A percentile compares a stretch with the other conserved stretches of the same genome.
These are phyloP conservation scores for Colletotrichum melonis DNA, from an alignment of 2,329 filamentous ascomycete genomes.

Conservation along the genomic window DNA sequence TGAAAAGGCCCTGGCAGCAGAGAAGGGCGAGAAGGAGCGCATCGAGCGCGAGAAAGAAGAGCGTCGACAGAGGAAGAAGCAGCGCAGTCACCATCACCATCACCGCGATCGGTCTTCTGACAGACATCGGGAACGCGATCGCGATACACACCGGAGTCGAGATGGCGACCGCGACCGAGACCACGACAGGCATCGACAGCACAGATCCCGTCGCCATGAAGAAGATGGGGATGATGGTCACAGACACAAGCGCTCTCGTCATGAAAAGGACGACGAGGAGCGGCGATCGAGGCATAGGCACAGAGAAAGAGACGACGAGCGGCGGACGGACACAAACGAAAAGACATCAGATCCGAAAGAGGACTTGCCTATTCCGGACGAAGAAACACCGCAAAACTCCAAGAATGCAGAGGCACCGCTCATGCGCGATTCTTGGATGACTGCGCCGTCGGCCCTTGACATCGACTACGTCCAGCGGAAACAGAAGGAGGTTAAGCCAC, in stretches of 20 bases:
- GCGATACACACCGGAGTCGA: constrained; percentile 38
- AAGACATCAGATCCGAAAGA: constrained; percentile 61
- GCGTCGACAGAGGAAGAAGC: constrained; percentile 56
- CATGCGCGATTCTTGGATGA: constrained; percentile 92
- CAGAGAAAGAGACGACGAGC: constrained; percentile 37
- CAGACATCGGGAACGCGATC: constrained; percentile 39
- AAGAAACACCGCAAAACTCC: constrained; percentile 47
- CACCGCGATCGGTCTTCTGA: constrained; percentile 50
- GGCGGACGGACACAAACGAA: constrained; percentile 42
- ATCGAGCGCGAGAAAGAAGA: constrained; percentile 58
- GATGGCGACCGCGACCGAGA: constrained; percentile 44
- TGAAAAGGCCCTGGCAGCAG: constrained; percentile 78
- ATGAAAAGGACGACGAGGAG: constrained; percentile 62
- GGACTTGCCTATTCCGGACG: constrained; percentile 63
- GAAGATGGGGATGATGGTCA: constrained; percentile 65
- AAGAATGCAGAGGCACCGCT: constrained; percentile 50
- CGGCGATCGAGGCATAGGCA: constrained; percentile 41
- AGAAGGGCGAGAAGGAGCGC: constrained; percentile 65
- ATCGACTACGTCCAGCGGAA: constrained; percentile 82
- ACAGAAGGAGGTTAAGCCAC: constrained; percentile 64
- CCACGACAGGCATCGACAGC: constrained; percentile 44
- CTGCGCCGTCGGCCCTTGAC: constrained; percentile 78
- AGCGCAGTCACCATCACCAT: constrained; percentile 58
- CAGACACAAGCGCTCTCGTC: constrained; percentile 73
- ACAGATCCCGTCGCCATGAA: constrained; percentile 49